Evolutionary conservation across 2,329 filamentous ascomycete species (phyloP), one percentile per base, ranked within the genome.

Genomic region (Mycosphaerella sp.): DNA sequence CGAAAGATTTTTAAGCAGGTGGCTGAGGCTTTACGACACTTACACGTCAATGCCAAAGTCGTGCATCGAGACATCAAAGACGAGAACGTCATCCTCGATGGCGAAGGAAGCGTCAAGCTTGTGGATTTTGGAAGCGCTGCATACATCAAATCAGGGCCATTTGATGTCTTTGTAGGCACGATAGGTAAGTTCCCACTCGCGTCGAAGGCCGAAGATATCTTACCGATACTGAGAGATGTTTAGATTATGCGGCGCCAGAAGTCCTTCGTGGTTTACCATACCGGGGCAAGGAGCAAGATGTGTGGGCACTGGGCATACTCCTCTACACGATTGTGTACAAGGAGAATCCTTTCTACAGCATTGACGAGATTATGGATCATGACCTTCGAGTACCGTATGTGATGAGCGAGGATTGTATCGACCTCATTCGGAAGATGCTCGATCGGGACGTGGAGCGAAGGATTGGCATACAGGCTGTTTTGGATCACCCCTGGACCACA

Each of bases 281-380:
- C 71, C 82, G 86, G 59, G 93, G 93, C 65, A 95, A 94, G 71
- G 91, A 95, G 69, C 93, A 98, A 74, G 93, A 98, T 66, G 89
- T 98, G 27, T 98, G 93, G 93, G 93, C 93, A 0, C 79, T 98
- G 13, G 93, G 93, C 18, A 97, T 98, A 64, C 79, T 98, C 21
- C 81, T 98, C 12, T 98, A 98, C 75, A 98, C 93, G 25, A 96
- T 98, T 65, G 86, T 97, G 65, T 98, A 98, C 79, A 98, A 97
- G 73, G 93, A 98, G 73, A 98, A 98, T 66, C 91, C 93, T 0
- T 98, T 96, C 70, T 97, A 97, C 78, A 94, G 87, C 70, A 93
- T 97, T 64, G 93, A 98, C 69, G 93, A 98, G 75, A 98, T 98
- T 65, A 94, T 97, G 81, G 93, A 98, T 68, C 90, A 91, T 64